A percentile compares a stretch with the other conserved stretches of the same genome.
Conservation (phyloP, 768 basidiomycete genomes). For the Infundibulicybe gibba region DNA sequence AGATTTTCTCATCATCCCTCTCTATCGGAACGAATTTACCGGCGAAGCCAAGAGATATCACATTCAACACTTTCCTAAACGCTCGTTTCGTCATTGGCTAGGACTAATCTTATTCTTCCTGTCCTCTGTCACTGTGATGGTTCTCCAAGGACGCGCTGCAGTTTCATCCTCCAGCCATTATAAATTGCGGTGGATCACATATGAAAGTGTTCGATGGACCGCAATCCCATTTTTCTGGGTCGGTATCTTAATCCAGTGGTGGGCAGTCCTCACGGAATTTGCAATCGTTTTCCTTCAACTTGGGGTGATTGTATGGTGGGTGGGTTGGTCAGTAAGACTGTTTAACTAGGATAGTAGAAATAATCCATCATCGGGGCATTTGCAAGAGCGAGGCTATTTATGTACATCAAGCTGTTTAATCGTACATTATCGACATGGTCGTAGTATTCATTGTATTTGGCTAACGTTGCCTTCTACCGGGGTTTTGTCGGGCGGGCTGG, state of each 20-base stretch:
- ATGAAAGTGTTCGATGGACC: slow-evolving; percentile 60
- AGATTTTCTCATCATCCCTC: slow-evolving; percentile 78
- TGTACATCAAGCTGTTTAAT: background rate
- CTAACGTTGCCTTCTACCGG: no score
- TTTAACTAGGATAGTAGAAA: slow-evolving; percentile 20
- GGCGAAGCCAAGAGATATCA: slow-evolving; percentile 69
- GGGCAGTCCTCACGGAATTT: slow-evolving; percentile 57
- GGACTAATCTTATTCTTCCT: slow-evolving; percentile 52
- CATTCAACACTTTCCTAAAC: slow-evolving; percentile 52
- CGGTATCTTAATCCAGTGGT: slow-evolving; percentile 64
- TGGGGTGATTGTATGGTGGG: slow-evolving; percentile 68
- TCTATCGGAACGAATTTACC: slow-evolving; percentile 83
- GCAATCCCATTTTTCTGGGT: slow-evolving; percentile 61
- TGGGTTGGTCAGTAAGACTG: slow-evolving; percentile 64
- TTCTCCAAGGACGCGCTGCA: slow-evolving; percentile 59
- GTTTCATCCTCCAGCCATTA: slow-evolving; percentile 50
- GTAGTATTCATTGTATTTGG: slow-evolving; percentile 2
- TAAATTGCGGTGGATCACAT: slow-evolving; percentile 53
- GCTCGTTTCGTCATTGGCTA: slow-evolving; percentile 69
- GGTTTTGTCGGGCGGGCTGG: no score
- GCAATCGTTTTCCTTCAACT: slow-evolving; percentile 54
- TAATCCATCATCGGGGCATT: no score
- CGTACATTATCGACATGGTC: background rate
- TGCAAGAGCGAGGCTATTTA: no score
- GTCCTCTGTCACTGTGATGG: slow-evolving; percentile 40